Percentiles rank a stretch among this genome's conserved stretches.
Conservation (phyloP, 345 rosid species). For the Aegle marmelos region DNA sequence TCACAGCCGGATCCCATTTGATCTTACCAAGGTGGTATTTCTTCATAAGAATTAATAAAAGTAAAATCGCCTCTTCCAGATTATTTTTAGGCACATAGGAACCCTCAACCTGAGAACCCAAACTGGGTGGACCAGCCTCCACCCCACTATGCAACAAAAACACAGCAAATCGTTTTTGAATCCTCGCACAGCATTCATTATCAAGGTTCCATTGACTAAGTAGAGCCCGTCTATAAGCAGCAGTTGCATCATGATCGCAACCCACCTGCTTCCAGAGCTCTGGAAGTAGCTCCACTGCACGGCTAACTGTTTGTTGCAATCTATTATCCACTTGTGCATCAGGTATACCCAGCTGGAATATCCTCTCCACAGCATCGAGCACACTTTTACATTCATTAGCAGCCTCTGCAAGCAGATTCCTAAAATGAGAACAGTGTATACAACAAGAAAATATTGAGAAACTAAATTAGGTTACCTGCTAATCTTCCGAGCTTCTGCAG, state of each 20-base stretch:
- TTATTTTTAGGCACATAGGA: slow-evolving; percentile 79
- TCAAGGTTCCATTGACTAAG: slow-evolving; percentile 88
- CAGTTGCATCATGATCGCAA: slow-evolving; percentile 59
- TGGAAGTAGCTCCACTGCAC: slow-evolving; percentile 89
- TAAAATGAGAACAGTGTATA: neutral
- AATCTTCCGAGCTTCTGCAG: slow-evolving; percentile 85
- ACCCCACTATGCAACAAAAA: slow-evolving; percentile 83
- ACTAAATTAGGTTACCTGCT: slow-evolving; percentile 39
- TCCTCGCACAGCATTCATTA: slow-evolving; percentile 67
- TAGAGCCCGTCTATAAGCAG: slow-evolving; percentile 81
- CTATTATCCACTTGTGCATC: slow-evolving; percentile 71
- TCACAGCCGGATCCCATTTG: slow-evolving; percentile 77
- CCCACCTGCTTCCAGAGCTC: slow-evolving; percentile 80
- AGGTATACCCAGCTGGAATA: slow-evolving; percentile 78
- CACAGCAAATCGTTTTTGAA: slow-evolving; percentile 85
- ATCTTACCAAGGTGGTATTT: slow-evolving; percentile 59
- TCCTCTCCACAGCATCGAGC: slow-evolving; percentile 85
- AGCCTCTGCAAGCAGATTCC: slow-evolving; percentile 64
- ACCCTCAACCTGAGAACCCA: slow-evolving; percentile 73
- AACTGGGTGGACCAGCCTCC: slow-evolving; percentile 77
- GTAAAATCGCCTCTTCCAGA: slow-evolving; percentile 89
- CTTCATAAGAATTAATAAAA: slow-evolving; percentile 73
- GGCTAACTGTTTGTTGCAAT: slow-evolving; percentile 80
- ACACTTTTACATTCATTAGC: slow-evolving; percentile 78
- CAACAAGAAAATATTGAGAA: too few relatives aligned